Evolutionary conservation across 208 protist genomes (phyloP).

Genomic region (Herpetomonas tarakana): DNA sequence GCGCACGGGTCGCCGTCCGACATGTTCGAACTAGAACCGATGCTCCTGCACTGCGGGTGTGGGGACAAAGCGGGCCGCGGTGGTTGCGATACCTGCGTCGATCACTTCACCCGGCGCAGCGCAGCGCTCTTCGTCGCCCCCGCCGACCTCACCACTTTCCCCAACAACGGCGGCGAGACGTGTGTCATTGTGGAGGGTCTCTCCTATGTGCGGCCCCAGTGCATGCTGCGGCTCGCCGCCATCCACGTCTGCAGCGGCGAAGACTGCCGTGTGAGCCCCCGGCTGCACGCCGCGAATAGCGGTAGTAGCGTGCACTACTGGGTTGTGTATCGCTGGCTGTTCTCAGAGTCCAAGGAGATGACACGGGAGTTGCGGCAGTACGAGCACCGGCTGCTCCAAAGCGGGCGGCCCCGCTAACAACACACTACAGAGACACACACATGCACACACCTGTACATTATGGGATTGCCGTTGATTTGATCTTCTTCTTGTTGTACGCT

Average conservation of each 20-base stretch:
- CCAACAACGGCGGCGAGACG: conserved; percentile 21
- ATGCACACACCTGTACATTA: too few species aligned
- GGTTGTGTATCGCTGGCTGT: conserved; percentile 46
- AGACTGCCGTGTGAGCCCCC: too few species aligned
- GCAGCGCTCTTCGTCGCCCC: conserved; percentile 29
- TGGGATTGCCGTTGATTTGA: too few species aligned
- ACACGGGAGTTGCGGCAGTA: conserved; percentile 41
- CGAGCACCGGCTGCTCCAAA: conserved; percentile 26
- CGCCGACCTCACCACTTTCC: not conserved
- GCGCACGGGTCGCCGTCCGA: not conserved
- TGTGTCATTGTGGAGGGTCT: conserved; percentile 29
- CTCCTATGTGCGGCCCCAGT: conserved; percentile 18
- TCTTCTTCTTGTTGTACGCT: too few species aligned
- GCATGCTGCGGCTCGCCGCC: conserved; percentile 26
- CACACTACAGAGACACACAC: too few species aligned
- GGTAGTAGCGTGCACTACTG: conserved; percentile 18
- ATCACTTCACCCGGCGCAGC: conserved; percentile 22
- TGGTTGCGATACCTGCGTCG: not conserved
- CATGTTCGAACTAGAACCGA: conserved; percentile 52
- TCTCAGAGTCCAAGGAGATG: conserved; percentile 18
- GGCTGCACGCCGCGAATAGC: conserved; percentile 4
- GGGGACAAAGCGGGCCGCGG: conserved; percentile 1
- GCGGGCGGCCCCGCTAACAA: not conserved
- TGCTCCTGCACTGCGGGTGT: conserved; percentile 8
- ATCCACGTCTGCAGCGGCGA: not conserved